Percentiles rank a stretch among this genome's conserved stretches.
phyloP scores from a whole-genome alignment of 192 early-diverging fungal species.

The Mortierella antarctica region DNA sequence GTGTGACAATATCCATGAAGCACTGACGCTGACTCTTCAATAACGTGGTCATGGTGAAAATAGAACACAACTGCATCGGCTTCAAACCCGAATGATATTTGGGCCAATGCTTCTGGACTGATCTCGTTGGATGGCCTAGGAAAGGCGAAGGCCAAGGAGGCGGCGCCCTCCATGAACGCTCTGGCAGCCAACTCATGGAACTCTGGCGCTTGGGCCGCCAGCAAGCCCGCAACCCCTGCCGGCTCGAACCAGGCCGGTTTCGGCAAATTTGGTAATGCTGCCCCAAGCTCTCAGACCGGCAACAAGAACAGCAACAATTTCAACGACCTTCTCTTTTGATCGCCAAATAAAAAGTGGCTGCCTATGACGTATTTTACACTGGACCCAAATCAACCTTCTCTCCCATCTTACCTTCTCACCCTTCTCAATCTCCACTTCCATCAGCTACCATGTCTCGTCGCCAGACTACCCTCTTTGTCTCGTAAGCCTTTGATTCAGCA shows the following conservation, averaged over 20 bases:
- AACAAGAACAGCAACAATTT: conserved; percentile 34
- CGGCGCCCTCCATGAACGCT: conserved; percentile 70
- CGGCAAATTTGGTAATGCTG: conserved; percentile 33
- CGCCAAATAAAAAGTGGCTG: too few relatives aligned
- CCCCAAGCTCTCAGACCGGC: conserved; percentile 9
- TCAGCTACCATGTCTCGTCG: conserved; percentile 20
- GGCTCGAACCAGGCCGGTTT: conserved; percentile 21
- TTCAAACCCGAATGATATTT: conserved; percentile 69
- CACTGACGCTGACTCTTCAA: background rate
- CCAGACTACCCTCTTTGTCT: conserved; percentile 39
- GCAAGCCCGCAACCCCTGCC: conserved; percentile 27
- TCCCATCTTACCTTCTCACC: background rate
- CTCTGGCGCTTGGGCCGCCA: conserved; percentile 42
- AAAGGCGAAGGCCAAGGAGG: conserved; percentile 61
- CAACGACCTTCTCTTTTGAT: conserved; percentile 31
- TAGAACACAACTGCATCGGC: conserved; percentile 15
- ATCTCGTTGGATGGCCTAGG: conserved; percentile 80
- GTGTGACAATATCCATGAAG: background rate
- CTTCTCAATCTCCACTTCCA: background rate
- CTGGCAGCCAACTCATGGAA: conserved; percentile 54
- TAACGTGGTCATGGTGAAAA: conserved; percentile 1
- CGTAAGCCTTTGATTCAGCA: conserved; percentile 18
- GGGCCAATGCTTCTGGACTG: conserved; percentile 73
- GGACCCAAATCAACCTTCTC: background rate
- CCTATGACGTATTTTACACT: conserved; percentile 10